A percentile compares a stretch with the other conserved stretches of the same genome.
phyloP scores from a whole-genome alignment of 345 rosid genomes.

The Hypericum androsaemum region DNA sequence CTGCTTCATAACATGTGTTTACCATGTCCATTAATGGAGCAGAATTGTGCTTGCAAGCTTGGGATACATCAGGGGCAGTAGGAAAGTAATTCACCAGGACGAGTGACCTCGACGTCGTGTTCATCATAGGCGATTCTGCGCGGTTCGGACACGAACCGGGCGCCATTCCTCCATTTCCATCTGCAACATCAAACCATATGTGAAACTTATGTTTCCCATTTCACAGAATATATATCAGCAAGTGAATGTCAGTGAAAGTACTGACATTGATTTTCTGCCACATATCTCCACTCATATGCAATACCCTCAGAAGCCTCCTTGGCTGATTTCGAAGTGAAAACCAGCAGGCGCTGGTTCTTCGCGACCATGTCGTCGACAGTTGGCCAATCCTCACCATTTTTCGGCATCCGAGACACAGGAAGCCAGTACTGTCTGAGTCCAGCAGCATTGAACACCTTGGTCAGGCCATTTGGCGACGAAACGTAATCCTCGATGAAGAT shows the following conservation, averaged over 20 bases:
- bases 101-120: neutral
- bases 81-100: neutral
- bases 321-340: slow-evolving; percentile 22
- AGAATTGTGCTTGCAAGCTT: neutral
- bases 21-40: neutral
- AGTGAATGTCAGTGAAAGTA: neutral
- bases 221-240: too few species aligned
- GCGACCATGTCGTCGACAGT: slow-evolving; percentile 16
- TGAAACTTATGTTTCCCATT: too few species aligned
- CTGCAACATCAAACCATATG: neutral
- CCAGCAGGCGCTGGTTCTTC: slow-evolving; percentile 23
- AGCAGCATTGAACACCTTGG: slow-evolving; percentile 17
- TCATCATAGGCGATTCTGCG: neutral
- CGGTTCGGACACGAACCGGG: neutral
- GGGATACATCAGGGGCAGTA: neutral
- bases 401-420: slow-evolving; percentile 24
- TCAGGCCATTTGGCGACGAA: slow-evolving; percentile 19
- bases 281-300: slow-evolving; percentile 19
- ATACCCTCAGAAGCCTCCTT: slow-evolving; percentile 27
- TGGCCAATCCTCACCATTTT: slow-evolving; percentile 23
- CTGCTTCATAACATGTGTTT: neutral
- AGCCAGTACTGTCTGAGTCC: slow-evolving; percentile 24
- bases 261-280: slow-evolving; percentile 25
- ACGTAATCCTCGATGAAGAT: slow-evolving; percentile 24
- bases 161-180: neutral